phyloP scores from a whole-genome alignment of 169 alveolate species.

The Plasmodium vinckei region DNA sequence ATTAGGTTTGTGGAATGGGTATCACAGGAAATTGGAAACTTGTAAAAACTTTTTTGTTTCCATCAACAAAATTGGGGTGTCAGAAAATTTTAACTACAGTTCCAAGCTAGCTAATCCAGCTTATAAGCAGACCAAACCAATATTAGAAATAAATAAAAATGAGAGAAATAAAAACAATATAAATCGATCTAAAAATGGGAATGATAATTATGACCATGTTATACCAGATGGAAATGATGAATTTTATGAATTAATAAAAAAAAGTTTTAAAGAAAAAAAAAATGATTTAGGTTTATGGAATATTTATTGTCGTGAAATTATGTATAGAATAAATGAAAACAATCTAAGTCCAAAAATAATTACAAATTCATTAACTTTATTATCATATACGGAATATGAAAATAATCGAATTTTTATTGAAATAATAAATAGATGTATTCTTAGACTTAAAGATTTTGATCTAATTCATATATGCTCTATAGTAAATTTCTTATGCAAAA shows the following conservation, averaged over 20 bases:
- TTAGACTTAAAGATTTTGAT: slow-evolving; percentile 43
- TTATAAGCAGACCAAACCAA: slow-evolving; percentile 9
- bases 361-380: slow-evolving; percentile 23
- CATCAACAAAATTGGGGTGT: too few species aligned
- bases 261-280: slow-evolving; percentile 23
- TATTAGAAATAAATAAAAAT: not conserved
- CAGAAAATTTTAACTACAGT: slow-evolving; percentile 44
- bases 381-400: slow-evolving; percentile 51
- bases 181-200: not conserved
- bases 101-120: not conserved
- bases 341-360: slow-evolving; percentile 31
- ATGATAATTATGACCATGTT: not conserved
- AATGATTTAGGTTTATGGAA: slow-evolving; percentile 36
- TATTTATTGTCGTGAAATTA: slow-evolving; percentile 42
- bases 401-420: slow-evolving; percentile 40
- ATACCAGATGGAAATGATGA: slow-evolving; percentile 27
- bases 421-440: slow-evolving; percentile 53
- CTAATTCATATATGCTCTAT: slow-evolving; percentile 40
- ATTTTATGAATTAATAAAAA: slow-evolving; percentile 39
- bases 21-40: not conserved
- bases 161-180: not conserved
- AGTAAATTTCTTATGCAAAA: slow-evolving; percentile 16
- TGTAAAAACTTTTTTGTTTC: not conserved
- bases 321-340: slow-evolving; percentile 27
- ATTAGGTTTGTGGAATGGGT: not conserved